phyloP scores from a whole-genome alignment of 345 rosid species.

The Boechera retrofracta region DNA sequence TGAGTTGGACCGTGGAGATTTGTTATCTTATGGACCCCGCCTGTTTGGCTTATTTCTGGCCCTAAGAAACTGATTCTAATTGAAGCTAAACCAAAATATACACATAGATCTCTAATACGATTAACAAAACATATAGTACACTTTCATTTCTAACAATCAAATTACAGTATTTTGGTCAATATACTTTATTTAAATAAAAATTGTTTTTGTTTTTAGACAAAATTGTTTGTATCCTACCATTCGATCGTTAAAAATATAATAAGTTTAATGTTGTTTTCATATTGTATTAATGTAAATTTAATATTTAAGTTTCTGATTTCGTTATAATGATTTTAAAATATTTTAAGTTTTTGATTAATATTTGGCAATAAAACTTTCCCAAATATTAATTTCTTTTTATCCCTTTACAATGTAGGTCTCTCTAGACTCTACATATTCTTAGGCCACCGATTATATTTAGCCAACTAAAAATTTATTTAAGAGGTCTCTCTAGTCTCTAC shows the following conservation, averaged over 20 bases:
- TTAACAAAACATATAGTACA: not conserved
- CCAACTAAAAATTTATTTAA: not conserved
- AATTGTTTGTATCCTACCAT: not conserved
- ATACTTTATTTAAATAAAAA: not conserved
- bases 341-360: too few species aligned
- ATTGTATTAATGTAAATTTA: too few species aligned
- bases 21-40: conserved; percentile 25
- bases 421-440: not conserved
- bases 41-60: conserved; percentile 30
- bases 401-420: not conserved
- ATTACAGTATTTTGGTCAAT: not conserved
- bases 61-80: not conserved
- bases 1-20: conserved; percentile 44
- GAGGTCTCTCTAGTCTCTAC: not conserved
- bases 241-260: not conserved
- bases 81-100: not conserved
- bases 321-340: too few species aligned
- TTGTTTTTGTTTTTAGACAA: not conserved
- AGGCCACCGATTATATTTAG: not conserved
- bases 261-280: too few species aligned
- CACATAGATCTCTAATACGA: not conserved
- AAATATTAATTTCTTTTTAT: not conserved
- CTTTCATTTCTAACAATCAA: not conserved
- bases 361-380: not conserved
- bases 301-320: too few species aligned